Evolutionary conservation across 306 rosid genomes (phyloP).

Genomic region (Casuarina equisetifolia): DNA sequence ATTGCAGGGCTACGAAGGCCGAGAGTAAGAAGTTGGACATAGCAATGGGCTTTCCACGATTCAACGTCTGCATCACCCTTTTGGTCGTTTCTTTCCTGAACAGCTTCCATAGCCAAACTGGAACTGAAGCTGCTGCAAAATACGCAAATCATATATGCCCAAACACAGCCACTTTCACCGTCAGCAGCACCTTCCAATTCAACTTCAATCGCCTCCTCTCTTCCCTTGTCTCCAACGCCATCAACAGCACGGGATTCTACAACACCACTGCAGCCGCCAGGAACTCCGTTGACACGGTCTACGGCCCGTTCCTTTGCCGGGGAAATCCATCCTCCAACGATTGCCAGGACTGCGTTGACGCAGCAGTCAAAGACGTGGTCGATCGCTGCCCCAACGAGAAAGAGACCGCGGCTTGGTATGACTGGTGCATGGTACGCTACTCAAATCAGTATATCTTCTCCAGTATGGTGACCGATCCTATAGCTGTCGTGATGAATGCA

Average conservation of each 20-base stretch:
- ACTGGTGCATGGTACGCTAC: slow-evolving; percentile 39
- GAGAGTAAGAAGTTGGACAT: background rate
- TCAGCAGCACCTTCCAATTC: background rate
- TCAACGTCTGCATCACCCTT: background rate
- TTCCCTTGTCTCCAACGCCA: background rate
- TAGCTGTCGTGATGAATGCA: too few species aligned
- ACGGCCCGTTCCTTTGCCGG: slow-evolving; percentile 19
- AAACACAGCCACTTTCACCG: background rate
- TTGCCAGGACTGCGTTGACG: slow-evolving; percentile 29
- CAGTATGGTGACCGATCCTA: too few species aligned
- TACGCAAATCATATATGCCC: background rate
- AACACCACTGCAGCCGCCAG: background rate
- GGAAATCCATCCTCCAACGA: background rate
- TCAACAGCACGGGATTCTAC: slow-evolving; percentile 12
- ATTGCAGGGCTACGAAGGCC: too few species aligned
- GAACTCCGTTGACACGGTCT: background rate
- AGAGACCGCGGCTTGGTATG: slow-evolving; percentile 46
- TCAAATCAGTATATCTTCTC: slow-evolving; percentile 1
- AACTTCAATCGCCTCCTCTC: background rate
- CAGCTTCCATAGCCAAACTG: background rate
- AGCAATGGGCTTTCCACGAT: background rate
- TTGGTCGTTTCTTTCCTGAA: background rate
- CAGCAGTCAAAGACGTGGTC: slow-evolving; percentile 2
- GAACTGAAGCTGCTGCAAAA: background rate
- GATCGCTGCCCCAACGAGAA: slow-evolving; percentile 22